Base-by-base conservation (phyloP, 2,329 filamentous ascomycete genomes). In the Penicillium sp. region DNA sequence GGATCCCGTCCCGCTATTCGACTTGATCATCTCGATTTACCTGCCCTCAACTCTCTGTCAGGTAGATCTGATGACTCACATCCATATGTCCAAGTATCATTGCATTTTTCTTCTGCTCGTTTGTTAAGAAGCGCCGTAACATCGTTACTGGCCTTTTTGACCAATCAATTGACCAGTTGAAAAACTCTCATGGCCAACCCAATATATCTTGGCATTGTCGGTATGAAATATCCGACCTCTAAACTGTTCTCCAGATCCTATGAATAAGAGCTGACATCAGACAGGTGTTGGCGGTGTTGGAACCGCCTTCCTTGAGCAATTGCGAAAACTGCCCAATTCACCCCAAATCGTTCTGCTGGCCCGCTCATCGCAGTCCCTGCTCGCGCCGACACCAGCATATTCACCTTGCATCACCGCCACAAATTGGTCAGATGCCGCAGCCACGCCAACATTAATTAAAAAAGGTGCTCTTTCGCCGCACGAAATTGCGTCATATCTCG, bases 221-320 rank as follows among this genome's bases (percentile, higher is more conserved):
- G 72, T 74, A 59, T 42, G 65, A 24, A 54, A 46, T 13, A 29
- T 51, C 45, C 29, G 18, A 41, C 16, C 34, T 36, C 39, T 41
- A 34, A 13, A 8, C 39, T 26, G 31, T 28, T 18, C 34, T 44
- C 10, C 28, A 41, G 18, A 1, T 12, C 36, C 16, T 36, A 29
- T 26, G 38, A 18, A 53, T 21, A n/a, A 8, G 24, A 39, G 16
- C 47, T 51, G 45, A 53, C 6, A 8, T 43, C 26, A 45, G 26
- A 38, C 36, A 50, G 91, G 93, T 68, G 88, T 88, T 64, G 93
- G 93, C 63, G 93, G 93, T 59, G 93, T 97, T 55, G 93, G 93
- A 67, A 91, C 91, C 74, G 85, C 84, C 76, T 96, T 97, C 79
- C 83, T 97, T 57, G 79, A 81, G 62, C 93, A 97, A 74, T 84